Evolutionary conservation across 257 asterid genomes (phyloP), one percentile per base, ranked within the genome.

Genomic region (Osmanthus fragrans): DNA sequence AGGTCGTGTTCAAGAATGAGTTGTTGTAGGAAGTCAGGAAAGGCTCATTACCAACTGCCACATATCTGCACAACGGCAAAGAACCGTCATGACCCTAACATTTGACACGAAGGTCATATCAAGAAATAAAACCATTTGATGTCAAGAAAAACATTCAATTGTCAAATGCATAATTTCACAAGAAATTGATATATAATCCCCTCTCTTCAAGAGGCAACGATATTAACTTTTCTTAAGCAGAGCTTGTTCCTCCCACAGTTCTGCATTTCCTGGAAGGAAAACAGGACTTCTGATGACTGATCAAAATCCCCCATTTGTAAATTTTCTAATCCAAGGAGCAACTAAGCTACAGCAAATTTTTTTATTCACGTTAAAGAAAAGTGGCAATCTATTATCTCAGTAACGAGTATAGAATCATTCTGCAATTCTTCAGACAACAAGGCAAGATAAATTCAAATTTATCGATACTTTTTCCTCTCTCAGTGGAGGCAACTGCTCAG

Each of bases 1-100:
- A 91, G 23, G 97, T 91, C 19, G 89, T 82, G 83, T 87, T 88
- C n/a, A 91, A 5, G 74, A 90, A 91, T 19, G 97, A 87, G 85
- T 81, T 77, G 87, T 91, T 91, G 74, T 91, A 91, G 54, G 97
- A 84, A 76, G 89, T 85, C 30, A 91, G 89, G 85, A 91, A 91
- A 23, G 97, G 97, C 89, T 91, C 97, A 47, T 91, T 91, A 70
- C 97, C 97, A 10, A 91, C 97, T 27, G 97, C 97, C 49, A 90
- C 97, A 67, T 91, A 91, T 80, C 97, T 90, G 91, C 82, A 77
- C 60, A 64, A 74, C 29, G 29, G 51, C 27, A 51, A 47, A 69
- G 34, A 71, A 34, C 4, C 27, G 2, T 3, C 34, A 3, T 32
- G 34, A 32, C 32, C 32, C 32, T 30, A 30, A 51, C 21, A 51